These are phyloP conservation scores for Byssothecium circinans DNA, from an alignment of 2,329 filamentous ascomycete genomes.

Conservation along the genomic window DNA sequence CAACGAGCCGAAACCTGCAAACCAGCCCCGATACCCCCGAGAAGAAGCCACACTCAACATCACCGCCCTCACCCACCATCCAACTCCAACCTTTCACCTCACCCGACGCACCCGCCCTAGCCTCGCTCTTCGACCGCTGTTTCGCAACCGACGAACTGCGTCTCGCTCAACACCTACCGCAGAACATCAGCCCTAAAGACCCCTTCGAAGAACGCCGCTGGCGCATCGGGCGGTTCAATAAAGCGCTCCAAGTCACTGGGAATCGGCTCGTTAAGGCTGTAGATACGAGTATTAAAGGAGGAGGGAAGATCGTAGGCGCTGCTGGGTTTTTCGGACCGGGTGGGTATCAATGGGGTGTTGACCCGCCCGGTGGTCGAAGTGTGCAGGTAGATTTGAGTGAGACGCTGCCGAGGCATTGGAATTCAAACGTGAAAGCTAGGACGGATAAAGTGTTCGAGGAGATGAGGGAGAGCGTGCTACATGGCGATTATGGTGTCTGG, in stretches of 20 bases:
- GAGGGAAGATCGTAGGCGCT: constrained; percentile 5
- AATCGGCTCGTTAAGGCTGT: constrained; percentile 10
- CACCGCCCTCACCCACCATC: no score
- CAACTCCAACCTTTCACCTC: constrained; percentile 3
- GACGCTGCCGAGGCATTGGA: constrained; percentile 1
- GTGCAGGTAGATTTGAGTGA: background rate
- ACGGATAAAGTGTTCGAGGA: background rate
- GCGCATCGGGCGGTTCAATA: background rate
- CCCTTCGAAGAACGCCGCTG: constrained; percentile 5
- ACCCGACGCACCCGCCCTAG: constrained; percentile 2
- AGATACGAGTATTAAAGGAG: background rate
- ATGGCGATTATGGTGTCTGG: constrained; percentile 13
- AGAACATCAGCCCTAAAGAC: background rate
- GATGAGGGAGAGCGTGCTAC: constrained; percentile 7
- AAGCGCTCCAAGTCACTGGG: background rate
- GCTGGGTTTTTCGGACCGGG: constrained; percentile 10
- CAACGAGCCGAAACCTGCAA: no score
- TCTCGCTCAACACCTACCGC: constrained; percentile 3
- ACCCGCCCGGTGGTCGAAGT: background rate
- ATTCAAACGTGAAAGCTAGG: background rate
- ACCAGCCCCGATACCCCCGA: no score
- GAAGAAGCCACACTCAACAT: no score
- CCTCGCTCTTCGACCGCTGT: constrained; percentile 7
- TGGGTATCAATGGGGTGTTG: constrained; percentile 4
- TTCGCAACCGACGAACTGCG: constrained; percentile 6